These are phyloP conservation scores for Fusarium guadeloupense DNA, from an alignment of 2,329 filamentous ascomycete genomes.

Conservation along the genomic window DNA sequence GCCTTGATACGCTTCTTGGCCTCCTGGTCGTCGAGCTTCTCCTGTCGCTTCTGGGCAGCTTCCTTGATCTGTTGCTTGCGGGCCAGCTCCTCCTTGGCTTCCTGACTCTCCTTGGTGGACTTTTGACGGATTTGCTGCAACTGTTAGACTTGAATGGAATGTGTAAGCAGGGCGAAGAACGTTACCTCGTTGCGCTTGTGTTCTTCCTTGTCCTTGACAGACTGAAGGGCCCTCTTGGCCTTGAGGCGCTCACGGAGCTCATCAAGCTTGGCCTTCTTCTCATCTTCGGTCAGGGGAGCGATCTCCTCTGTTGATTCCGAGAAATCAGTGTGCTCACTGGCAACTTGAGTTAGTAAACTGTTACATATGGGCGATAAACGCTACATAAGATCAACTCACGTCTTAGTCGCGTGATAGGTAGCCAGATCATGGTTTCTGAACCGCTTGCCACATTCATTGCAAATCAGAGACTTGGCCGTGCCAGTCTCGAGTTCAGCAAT, in stretches of 20 bases:
- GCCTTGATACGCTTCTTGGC: slow-evolving; percentile 91
- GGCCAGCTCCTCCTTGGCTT: slow-evolving; percentile 87
- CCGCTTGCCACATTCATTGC: slow-evolving; percentile 94
- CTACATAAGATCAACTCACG: slow-evolving; percentile 55
- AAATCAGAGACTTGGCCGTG: slow-evolving; percentile 83
- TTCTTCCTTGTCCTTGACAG: slow-evolving; percentile 79
- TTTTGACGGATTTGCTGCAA: slow-evolving; percentile 78
- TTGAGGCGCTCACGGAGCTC: slow-evolving; percentile 78
- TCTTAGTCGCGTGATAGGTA: slow-evolving; percentile 90
- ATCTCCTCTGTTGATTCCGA: slow-evolving; percentile 93
- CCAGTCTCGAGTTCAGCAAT: slow-evolving; percentile 75
- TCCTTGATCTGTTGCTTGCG: slow-evolving; percentile 94
- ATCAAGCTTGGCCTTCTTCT: slow-evolving; percentile 82
- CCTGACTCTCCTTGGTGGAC: slow-evolving; percentile 87
- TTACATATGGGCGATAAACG: neutral
- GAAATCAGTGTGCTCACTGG: slow-evolving; percentile 86
- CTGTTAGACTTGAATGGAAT: neutral
- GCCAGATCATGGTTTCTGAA: slow-evolving; percentile 85
- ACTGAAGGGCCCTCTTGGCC: slow-evolving; percentile 75
- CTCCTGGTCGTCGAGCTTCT: slow-evolving; percentile 85
- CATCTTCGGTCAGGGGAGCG: slow-evolving; percentile 87
- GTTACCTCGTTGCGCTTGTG: slow-evolving; percentile 84
- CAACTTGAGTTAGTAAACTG: neutral
- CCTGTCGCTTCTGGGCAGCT: slow-evolving; percentile 82
- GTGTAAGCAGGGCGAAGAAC: neutral